These are phyloP conservation scores for Cetradonia linearis DNA, from an alignment of 495 filamentous ascomycete species.

Conservation along the genomic window DNA sequence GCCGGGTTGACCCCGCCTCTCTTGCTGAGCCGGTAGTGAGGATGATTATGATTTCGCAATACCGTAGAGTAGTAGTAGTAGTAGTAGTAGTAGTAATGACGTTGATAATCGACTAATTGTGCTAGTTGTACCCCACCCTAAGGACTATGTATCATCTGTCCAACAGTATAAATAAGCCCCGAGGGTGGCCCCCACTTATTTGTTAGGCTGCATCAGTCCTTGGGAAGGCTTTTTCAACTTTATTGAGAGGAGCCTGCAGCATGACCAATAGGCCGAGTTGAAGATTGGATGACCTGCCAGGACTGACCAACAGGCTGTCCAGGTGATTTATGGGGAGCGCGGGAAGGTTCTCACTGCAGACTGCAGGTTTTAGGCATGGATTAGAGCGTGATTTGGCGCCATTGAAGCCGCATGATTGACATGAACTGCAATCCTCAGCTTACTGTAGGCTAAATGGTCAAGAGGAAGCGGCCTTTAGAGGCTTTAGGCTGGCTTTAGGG, in stretches of 20 bases:
- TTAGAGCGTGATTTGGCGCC: constrained; percentile 3
- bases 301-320: constrained; percentile 10
- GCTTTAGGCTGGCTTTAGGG: background rate
- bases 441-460: background rate
- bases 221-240: constrained; percentile 1
- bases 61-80: background rate
- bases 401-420: constrained; percentile 1
- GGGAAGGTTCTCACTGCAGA: background rate
- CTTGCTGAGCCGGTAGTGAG: background rate
- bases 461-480: background rate
- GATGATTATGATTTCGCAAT: background rate
- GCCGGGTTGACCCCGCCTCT: background rate
- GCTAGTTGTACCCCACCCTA: constrained; percentile 3
- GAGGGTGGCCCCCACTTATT: background rate
- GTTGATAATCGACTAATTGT: background rate
- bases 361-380: background rate
- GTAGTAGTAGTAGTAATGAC: background rate
- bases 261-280: background rate
- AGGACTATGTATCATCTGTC: constrained; percentile 4
- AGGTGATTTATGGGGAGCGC: constrained; percentile 3
- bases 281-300: background rate
- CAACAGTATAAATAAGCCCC: constrained; percentile 2
- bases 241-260: background rate
- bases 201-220: background rate
- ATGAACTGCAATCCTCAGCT: constrained; percentile 4